phyloP scores from a whole-genome alignment of 192 early-diverging fungal genomes.

The Coemansia sp. region DNA sequence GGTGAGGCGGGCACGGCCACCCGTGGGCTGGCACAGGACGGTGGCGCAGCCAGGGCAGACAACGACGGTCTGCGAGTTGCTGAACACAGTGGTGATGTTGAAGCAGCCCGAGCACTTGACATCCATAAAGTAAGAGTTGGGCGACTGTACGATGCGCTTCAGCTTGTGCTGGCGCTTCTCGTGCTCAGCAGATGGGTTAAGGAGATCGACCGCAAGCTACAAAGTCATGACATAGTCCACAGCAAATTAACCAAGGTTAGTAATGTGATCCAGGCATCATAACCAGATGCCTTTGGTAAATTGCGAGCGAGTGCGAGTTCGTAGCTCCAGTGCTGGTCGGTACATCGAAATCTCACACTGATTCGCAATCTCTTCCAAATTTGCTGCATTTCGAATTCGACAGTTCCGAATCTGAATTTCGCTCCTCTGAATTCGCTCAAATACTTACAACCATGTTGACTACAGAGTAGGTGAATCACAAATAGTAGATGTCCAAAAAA shows the following conservation, averaged over 20 bases:
- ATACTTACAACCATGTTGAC: slow-evolving; percentile 58
- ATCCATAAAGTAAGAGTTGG: slow-evolving; percentile 99
- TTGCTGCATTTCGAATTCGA: not conserved
- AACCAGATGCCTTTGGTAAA: not conserved
- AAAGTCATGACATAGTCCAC: slow-evolving; percentile 11
- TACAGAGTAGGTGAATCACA: slow-evolving; percentile 18
- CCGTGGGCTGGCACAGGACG: slow-evolving; percentile 98
- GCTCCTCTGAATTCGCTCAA: not conserved
- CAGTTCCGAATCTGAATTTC: slow-evolving; percentile 9
- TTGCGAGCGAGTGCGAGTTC: not conserved
- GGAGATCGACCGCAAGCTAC: slow-evolving; percentile 91
- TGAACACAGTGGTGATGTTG: slow-evolving; percentile 98
- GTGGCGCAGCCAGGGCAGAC: slow-evolving; percentile 94
- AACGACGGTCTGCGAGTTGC: slow-evolving; percentile 98
- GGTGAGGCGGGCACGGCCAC: slow-evolving; percentile 96
- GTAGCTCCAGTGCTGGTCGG: not conserved
- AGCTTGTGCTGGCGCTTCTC: slow-evolving; percentile 90
- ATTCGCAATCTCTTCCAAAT: not conserved
- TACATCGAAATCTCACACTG: not conserved
- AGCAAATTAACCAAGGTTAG: not conserved
- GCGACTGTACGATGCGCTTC: slow-evolving; percentile 94
- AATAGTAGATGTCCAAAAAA: not conserved
- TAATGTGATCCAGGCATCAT: not conserved
- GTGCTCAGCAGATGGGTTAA: slow-evolving; percentile 82
- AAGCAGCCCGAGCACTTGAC: slow-evolving; percentile 97